Percentiles rank a stretch among this genome's conserved stretches.
Conservation (phyloP, 177 flowering plant species). For the Telopea speciosissima region DNA sequence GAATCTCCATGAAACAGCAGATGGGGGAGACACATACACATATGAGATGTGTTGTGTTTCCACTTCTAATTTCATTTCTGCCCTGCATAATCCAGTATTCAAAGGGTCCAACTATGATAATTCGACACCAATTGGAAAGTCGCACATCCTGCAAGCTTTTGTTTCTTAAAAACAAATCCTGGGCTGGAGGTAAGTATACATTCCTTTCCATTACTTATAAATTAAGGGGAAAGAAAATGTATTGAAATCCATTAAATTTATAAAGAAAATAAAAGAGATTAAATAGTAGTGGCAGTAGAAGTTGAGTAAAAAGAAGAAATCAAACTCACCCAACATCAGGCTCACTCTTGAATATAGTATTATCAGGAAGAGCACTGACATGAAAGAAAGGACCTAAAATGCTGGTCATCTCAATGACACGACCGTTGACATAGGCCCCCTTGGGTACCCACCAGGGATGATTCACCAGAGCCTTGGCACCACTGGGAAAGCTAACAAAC, state of each 20-base stretch:
- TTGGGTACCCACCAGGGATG: constrained; percentile 88
- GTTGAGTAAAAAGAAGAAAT: not conserved
- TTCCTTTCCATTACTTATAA: too few species aligned
- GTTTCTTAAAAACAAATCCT: not conserved
- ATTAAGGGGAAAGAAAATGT: not conserved
- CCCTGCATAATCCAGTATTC: too few species aligned
- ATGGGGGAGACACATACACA: not conserved
- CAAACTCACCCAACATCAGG: constrained; percentile 95
- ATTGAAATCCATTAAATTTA: not conserved
- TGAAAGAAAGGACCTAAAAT: constrained; percentile 95
- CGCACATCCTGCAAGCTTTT: too few species aligned
- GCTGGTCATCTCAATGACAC: constrained; percentile 91
- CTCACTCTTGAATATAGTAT: constrained; percentile 59
- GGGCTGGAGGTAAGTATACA: too few species aligned
- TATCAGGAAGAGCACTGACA: constrained; percentile 93
- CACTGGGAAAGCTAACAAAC: constrained; percentile 57
- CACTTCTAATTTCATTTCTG: too few species aligned
- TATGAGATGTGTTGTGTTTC: not conserved
- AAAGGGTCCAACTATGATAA: too few species aligned
- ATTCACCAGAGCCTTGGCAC: constrained; percentile 74
- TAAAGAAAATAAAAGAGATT: too few species aligned
- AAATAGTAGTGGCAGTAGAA: not conserved
- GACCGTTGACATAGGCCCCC: constrained; percentile 67
- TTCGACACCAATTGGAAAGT: too few species aligned
- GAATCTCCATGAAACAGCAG: too few species aligned